Conservation (phyloP, 352 stramenopile species). For the Pythium aphanidermatum region DNA sequence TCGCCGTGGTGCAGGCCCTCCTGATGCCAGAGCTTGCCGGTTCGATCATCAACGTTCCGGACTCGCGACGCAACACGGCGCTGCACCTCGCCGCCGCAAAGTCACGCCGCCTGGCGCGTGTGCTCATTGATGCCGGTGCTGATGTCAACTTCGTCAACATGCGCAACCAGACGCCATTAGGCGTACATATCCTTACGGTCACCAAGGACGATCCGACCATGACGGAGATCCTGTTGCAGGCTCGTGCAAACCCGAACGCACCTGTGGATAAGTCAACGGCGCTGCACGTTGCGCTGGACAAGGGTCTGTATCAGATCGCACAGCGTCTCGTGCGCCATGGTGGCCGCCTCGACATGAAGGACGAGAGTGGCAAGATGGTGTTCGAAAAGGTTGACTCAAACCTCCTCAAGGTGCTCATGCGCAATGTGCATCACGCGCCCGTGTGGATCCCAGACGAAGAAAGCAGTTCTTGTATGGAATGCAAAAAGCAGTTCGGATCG, state of each 20-base stretch:
- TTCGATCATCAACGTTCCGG: slow-evolving; percentile 61
- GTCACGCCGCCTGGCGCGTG: slow-evolving; percentile 79
- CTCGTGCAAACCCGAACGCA: slow-evolving; percentile 65
- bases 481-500: slow-evolving; percentile 58
- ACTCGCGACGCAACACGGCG: slow-evolving; percentile 73
- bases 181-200: slow-evolving; percentile 69
- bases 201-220: slow-evolving; percentile 71
- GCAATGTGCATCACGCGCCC: slow-evolving; percentile 60
- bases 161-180: slow-evolving; percentile 60
- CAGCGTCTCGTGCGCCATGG: slow-evolving; percentile 64
- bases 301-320: slow-evolving; percentile 59
- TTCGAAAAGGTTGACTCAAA: slow-evolving; percentile 75
- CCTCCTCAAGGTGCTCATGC: slow-evolving; percentile 53
- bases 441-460: slow-evolving; percentile 75
- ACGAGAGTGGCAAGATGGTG: slow-evolving; percentile 64
- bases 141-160: slow-evolving; percentile 53
- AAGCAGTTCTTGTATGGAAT: slow-evolving; percentile 69
- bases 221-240: slow-evolving; percentile 65
- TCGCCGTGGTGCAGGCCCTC: slow-evolving; percentile 63
- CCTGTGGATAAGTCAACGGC: slow-evolving; percentile 53
- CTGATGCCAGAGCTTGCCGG: slow-evolving; percentile 56
- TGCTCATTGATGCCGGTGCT: slow-evolving; percentile 63
- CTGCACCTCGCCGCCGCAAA: slow-evolving; percentile 72
- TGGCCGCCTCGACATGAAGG: slow-evolving; percentile 60
- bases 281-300: slow-evolving; percentile 64